These are phyloP conservation scores for Entomortierella parvispora DNA, from an alignment of 192 early-diverging fungal genomes.

Conservation along the genomic window DNA sequence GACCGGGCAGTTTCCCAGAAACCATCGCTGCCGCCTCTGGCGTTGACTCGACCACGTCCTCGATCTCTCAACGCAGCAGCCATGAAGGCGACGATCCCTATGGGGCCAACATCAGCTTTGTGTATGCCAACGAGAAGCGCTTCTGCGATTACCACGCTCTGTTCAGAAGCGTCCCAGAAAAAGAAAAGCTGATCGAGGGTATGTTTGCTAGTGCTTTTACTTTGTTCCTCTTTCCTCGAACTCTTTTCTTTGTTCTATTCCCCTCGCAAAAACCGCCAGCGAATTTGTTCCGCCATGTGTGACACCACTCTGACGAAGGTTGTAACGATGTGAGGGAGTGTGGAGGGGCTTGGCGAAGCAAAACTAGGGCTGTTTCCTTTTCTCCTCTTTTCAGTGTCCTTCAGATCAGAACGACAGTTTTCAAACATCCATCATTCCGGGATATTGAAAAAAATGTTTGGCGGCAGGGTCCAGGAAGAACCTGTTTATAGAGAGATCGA, in stretches of 20 bases:
- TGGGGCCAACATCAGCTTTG: slow-evolving; percentile 28
- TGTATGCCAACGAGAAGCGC: slow-evolving; percentile 56
- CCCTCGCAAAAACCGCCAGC: background rate
- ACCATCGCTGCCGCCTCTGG: background rate
- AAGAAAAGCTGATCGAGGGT: slow-evolving; percentile 67
- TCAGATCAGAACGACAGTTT: no score
- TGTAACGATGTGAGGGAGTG: no score
- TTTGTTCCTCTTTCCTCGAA: background rate
- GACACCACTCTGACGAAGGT: no score
- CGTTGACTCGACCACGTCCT: background rate
- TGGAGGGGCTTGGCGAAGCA: no score
- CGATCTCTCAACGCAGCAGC: slow-evolving; percentile 14
- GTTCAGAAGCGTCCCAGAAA: slow-evolving; percentile 65
- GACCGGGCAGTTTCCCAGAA: slow-evolving; percentile 9
- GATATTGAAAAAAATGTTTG: no score
- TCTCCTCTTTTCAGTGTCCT: no score
- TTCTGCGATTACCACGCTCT: slow-evolving; percentile 64
- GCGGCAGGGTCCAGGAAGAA: no score
- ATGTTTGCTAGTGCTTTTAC: slow-evolving; percentile 4
- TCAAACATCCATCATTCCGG: no score
- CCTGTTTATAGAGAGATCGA: no score
- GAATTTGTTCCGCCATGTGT: no score
- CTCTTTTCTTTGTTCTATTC: background rate
- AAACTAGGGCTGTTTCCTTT: no score
- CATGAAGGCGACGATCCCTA: slow-evolving; percentile 18